phyloP scores from a whole-genome alignment of 1,139 yeast genomes.

The Pneumocystis oryctolagi region DNA sequence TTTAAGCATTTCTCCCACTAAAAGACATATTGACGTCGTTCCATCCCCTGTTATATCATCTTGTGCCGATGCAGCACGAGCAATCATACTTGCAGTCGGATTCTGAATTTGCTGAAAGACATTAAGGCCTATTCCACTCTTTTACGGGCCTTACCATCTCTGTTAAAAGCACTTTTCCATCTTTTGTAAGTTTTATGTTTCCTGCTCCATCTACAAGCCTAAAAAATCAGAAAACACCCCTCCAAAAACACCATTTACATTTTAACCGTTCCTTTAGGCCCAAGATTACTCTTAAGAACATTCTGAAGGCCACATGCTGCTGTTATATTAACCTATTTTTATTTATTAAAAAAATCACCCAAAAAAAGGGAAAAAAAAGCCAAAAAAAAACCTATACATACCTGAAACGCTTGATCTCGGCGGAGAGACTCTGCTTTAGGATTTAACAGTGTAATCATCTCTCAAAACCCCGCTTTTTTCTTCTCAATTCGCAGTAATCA shows the following conservation, averaged over 20 bases:
- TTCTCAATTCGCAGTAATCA: background rate
- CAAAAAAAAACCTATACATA: background rate
- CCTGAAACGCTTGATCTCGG: conserved; percentile 73
- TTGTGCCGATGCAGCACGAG: conserved; percentile 83
- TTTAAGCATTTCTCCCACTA: conserved; percentile 85
- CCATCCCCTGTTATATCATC: conserved; percentile 99
- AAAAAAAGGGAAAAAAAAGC: background rate
- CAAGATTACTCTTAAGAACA: conserved; percentile 78
- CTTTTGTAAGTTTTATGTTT: conserved; percentile 84
- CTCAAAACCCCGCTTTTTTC: background rate
- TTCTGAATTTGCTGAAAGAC: conserved; percentile 64
- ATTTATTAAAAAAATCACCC: background rate
- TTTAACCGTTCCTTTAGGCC: conserved; percentile 94
- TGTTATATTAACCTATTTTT: conserved; percentile 64
- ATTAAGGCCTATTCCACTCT: no score
- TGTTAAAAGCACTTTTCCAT: conserved; percentile 80
- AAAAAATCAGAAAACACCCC: background rate
- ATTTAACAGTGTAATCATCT: conserved; percentile 47
- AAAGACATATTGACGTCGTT: conserved; percentile 88
- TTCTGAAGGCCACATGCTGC: conserved; percentile 96
- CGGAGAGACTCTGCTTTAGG: conserved; percentile 95
- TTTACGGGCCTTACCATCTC: conserved; percentile 50
- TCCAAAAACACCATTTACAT: conserved; percentile 29
- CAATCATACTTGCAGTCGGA: conserved; percentile 98
- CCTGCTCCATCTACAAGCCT: conserved; percentile 89